These are phyloP conservation scores for Neoboletus magnificus DNA, from an alignment of 768 basidiomycete species.

Conservation along the genomic window DNA sequence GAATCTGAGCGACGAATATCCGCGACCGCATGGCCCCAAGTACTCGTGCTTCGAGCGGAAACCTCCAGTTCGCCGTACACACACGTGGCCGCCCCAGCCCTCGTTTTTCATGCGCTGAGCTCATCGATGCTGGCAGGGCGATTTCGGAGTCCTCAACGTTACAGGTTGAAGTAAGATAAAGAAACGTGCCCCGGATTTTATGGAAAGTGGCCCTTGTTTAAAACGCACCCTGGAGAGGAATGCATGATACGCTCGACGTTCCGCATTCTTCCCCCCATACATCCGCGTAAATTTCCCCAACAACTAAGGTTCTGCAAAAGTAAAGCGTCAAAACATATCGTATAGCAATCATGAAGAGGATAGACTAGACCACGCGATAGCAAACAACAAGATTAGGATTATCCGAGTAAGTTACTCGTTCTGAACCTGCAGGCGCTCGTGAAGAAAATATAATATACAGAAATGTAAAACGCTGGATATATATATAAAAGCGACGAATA, in stretches of 20 bases:
- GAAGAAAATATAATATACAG: conserved; percentile 27
- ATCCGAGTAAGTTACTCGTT: conserved; percentile 33
- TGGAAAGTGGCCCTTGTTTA: background rate
- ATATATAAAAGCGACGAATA: conserved; percentile 5
- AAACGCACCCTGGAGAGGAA: background rate
- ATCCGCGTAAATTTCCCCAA: background rate
- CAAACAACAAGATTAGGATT: conserved; percentile 26
- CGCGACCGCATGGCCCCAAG: background rate
- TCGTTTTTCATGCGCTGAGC: background rate
- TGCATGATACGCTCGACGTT: background rate
- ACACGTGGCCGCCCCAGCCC: background rate
- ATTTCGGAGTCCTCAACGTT: background rate
- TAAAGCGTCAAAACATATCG: conserved; percentile 11
- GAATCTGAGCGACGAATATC: too few species aligned
- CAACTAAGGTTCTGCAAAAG: background rate
- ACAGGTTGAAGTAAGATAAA: background rate
- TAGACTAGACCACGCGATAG: conserved; percentile 13
- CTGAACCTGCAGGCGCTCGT: conserved; percentile 26
- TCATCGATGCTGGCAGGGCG: background rate
- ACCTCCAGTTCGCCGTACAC: background rate
- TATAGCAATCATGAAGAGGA: conserved; percentile 8
- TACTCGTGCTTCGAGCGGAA: too few species aligned
- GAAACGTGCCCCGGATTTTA: conserved; percentile 6
- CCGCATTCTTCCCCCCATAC: background rate
- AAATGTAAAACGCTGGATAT: conserved; percentile 8